Conservation (phyloP, 108 stramenopile genomes). For the Cyclostephanos tholiformis region DNA sequence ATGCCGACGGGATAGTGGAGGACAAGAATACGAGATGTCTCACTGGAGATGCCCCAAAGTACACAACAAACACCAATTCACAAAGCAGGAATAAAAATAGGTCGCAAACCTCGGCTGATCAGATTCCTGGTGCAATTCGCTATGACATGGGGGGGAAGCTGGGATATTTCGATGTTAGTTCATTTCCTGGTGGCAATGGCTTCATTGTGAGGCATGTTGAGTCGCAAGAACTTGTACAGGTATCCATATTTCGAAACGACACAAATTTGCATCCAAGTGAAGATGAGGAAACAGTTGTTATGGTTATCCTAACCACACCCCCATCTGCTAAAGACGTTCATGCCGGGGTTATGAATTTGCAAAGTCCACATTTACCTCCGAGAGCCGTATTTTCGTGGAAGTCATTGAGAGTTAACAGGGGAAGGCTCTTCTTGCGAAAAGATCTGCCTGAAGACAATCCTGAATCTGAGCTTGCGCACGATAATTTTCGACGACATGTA, state of each 20-base stretch:
- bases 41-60: slow-evolving; percentile 2
- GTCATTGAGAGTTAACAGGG: slow-evolving; percentile 15
- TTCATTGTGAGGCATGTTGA: slow-evolving; percentile 65
- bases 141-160: slow-evolving; percentile 59
- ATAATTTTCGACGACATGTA: slow-evolving; percentile 13
- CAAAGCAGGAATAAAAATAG: slow-evolving; percentile 11
- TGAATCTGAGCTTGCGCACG: background rate
- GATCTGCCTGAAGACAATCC: background rate
- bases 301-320: slow-evolving; percentile 28
- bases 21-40: slow-evolving; percentile 20
- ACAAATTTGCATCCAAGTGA: background rate
- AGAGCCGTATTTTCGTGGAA: slow-evolving; percentile 13
- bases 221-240: slow-evolving; percentile 55
- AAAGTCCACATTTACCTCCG: background rate
- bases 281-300: slow-evolving; percentile 2
- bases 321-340: background rate
- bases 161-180: slow-evolving; percentile 65
- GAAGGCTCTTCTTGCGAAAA: background rate
- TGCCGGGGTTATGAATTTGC: background rate
- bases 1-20: slow-evolving; percentile 31
- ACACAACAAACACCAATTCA: slow-evolving; percentile 14
- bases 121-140: slow-evolving; percentile 31
- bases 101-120: background rate
- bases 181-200: slow-evolving; percentile 61
- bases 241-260: slow-evolving; percentile 27